A percentile compares a stretch with the other conserved stretches of the same genome.
phyloP scores from a whole-genome alignment of 1,284 basidiomycete species.

The Fomitopsis palustris region DNA sequence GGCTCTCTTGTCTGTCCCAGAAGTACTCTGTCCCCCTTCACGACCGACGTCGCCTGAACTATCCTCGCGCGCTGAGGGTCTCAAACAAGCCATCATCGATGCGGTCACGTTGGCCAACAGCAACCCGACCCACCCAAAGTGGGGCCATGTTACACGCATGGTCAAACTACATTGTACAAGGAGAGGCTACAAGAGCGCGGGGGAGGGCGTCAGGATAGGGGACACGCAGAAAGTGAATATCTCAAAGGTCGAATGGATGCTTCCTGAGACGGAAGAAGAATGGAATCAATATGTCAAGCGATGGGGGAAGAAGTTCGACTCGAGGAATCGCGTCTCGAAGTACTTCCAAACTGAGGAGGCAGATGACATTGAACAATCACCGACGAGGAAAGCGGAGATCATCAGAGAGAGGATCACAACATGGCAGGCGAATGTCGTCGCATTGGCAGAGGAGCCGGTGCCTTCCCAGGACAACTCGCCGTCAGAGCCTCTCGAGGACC shows the following conservation, averaged over 20 bases:
- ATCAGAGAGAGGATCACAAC: constrained; percentile 23
- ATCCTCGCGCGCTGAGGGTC: constrained; percentile 8
- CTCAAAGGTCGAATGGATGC: constrained; percentile 17
- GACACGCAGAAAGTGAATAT: constrained; percentile 14
- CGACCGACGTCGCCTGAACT: constrained; percentile 15
- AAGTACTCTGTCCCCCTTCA: constrained; percentile 18
- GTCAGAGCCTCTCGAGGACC: background rate
- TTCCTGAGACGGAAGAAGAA: constrained; percentile 25
- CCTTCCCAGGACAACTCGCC: background rate
- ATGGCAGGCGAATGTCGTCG: constrained; percentile 25
- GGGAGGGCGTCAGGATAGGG: constrained; percentile 21
- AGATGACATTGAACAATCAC: background rate
- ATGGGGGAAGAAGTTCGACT: constrained; percentile 19
- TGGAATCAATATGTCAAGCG: constrained; percentile 24
- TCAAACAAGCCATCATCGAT: constrained; percentile 12
- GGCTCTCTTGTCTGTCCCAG: constrained; percentile 13
- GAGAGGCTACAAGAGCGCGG: constrained; percentile 20
- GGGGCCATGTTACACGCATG: constrained; percentile 24
- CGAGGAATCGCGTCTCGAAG: constrained; percentile 18
- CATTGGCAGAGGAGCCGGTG: constrained; percentile 4
- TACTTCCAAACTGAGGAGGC: constrained; percentile 11
- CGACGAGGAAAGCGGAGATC: constrained; percentile 16
- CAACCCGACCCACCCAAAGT: constrained; percentile 26
- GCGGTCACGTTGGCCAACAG: constrained; percentile 16
- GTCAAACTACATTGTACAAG: constrained; percentile 22